A percentile compares a stretch with the other conserved stretches of the same genome.
These are phyloP conservation scores for Solanum ahanhuiri DNA, from an alignment of 257 asterid species.

Conservation along the genomic window DNA sequence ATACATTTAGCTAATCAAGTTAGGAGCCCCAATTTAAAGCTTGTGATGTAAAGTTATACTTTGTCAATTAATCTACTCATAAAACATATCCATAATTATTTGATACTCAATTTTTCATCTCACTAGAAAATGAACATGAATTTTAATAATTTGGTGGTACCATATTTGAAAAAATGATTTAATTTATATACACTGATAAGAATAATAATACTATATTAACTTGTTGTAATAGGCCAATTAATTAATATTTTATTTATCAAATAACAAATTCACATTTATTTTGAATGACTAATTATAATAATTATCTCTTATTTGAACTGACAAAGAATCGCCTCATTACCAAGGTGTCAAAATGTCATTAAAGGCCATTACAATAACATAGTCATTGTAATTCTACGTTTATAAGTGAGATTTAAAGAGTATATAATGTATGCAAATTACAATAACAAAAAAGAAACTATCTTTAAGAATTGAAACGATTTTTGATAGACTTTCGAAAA, in stretches of 20 bases:
- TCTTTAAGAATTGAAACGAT: rapidly evolving
- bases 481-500: rapidly evolving
- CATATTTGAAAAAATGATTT: not conserved
- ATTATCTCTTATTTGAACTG: not conserved
- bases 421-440: rapidly evolving
- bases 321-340: not conserved
- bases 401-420: rapidly evolving
- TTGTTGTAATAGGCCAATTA: not conserved
- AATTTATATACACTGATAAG: not conserved
- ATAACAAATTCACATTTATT: not conserved
- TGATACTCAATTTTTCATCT: not conserved
- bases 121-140: not conserved
- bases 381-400: rapidly evolving
- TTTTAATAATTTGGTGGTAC: not conserved
- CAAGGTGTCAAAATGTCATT: not conserved
- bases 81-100: not conserved
- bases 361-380: not conserved
- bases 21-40: not conserved
- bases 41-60: not conserved
- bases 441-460: too few relatives aligned
- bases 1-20: not conserved
- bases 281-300: not conserved
- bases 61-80: not conserved
- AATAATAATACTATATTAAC: not conserved
- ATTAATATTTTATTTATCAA: not conserved